Percentiles rank a stretch among this genome's conserved stretches.
These are phyloP conservation scores for Talaromyces stipitatus DNA, from an alignment of 495 filamentous ascomycete genomes.

Conservation along the genomic window DNA sequence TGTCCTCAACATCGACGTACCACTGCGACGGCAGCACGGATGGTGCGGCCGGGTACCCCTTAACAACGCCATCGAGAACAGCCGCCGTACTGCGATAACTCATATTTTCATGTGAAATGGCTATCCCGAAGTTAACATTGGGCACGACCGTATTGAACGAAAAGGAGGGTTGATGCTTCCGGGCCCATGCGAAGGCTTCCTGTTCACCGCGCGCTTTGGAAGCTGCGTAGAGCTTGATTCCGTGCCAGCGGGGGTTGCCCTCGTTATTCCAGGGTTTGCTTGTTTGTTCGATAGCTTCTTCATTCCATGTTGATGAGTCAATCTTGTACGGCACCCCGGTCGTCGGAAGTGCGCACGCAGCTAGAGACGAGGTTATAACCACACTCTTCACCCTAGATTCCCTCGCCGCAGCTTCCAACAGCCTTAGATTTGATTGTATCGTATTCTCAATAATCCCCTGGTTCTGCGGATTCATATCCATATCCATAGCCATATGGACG, in stretches of 20 bases:
- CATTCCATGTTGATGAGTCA: conserved; percentile 31
- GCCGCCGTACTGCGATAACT: background rate
- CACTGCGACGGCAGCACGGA: conserved; percentile 18
- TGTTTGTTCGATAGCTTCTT: conserved; percentile 9
- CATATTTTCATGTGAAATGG: background rate
- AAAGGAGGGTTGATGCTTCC: conserved; percentile 36
- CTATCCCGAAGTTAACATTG: conserved; percentile 9
- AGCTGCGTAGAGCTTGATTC: conserved; percentile 34
- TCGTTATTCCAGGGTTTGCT: conserved; percentile 3
- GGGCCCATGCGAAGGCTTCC: conserved; percentile 40
- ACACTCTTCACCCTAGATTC: background rate
- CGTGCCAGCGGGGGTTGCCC: background rate
- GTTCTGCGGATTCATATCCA: background rate
- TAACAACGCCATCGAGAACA: background rate
- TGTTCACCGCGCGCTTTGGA: conserved; percentile 46
- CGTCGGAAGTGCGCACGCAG: no score
- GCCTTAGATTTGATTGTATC: background rate
- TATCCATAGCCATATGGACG: background rate
- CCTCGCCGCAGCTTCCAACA: background rate
- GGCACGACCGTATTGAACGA: conserved; percentile 42
- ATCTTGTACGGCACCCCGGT: background rate
- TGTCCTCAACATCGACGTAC: conserved; percentile 43
- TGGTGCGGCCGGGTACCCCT: background rate
- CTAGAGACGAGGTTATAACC: background rate
- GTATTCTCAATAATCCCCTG: background rate